phyloP scores from a whole-genome alignment of 2,329 filamentous ascomycete species.

The Trichoderma sp. region DNA sequence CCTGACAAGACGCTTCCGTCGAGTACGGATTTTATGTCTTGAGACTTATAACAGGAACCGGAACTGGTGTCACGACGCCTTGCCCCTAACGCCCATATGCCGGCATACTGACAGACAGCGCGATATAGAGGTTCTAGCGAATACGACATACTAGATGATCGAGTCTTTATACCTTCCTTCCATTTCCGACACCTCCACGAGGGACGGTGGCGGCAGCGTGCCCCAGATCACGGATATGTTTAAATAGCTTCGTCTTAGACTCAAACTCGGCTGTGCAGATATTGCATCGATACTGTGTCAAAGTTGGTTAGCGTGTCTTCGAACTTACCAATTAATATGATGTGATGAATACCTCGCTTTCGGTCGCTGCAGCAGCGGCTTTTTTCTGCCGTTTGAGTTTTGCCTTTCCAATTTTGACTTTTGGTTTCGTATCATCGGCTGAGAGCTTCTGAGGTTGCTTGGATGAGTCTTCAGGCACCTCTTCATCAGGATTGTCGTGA shows the following conservation, averaged over 20 bases:
- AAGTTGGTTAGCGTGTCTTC: conserved; percentile 20
- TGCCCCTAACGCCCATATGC: background rate
- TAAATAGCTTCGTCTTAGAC: conserved; percentile 69
- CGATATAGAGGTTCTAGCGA: background rate
- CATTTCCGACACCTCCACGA: conserved; percentile 24
- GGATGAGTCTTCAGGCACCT: conserved; percentile 1
- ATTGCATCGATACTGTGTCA: conserved; percentile 38
- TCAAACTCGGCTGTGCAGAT: conserved; percentile 47
- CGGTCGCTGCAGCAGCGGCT: conserved; percentile 37
- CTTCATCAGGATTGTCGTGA: background rate
- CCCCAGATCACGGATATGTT: conserved; percentile 62
- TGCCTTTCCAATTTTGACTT: conserved; percentile 49
- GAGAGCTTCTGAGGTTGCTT: conserved; percentile 25
- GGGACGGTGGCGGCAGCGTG: conserved; percentile 56
- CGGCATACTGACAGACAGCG: background rate
- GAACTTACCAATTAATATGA: background rate
- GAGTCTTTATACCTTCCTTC: conserved; percentile 32
- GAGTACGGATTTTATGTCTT: background rate
- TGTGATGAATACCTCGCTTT: conserved; percentile 33
- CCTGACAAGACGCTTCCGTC: background rate
- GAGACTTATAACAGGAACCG: background rate
- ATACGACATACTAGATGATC: background rate
- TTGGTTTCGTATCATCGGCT: conserved; percentile 25
- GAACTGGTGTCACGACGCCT: background rate
- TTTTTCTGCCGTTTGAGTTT: conserved; percentile 51